A percentile compares a stretch with the other conserved stretches of the same genome.
These are phyloP conservation scores for Auricularia sp. DNA, from an alignment of 768 basidiomycete species.

Conservation along the genomic window DNA sequence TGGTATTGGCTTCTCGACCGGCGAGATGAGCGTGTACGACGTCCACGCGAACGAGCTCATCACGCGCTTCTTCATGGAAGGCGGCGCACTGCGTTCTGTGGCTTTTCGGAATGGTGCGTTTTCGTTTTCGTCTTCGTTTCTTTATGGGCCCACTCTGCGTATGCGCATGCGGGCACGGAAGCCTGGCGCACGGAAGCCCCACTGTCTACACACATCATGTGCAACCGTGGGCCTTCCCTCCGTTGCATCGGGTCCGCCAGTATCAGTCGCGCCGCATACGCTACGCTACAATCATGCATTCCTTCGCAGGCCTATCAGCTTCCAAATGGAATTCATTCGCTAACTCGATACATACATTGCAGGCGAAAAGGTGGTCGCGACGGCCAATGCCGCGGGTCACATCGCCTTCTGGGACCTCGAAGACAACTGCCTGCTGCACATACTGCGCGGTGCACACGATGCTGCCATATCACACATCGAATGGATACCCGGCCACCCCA, in stretches of 20 bases:
- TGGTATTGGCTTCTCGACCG: slow-evolving; percentile 84
- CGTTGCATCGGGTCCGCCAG: too few relatives aligned
- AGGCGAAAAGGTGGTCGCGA: slow-evolving; percentile 70
- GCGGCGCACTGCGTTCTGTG: slow-evolving; percentile 63
- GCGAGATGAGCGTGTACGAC: slow-evolving; percentile 83
- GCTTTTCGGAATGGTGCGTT: slow-evolving; percentile 63
- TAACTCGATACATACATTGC: slow-evolving; percentile 5
- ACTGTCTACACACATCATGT: too few relatives aligned
- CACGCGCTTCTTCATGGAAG: slow-evolving; percentile 85
- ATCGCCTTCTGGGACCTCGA: slow-evolving; percentile 92
- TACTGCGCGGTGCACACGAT: slow-evolving; percentile 84
- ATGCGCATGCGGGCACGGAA: not conserved
- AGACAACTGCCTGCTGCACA: slow-evolving; percentile 67
- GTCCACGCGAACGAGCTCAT: slow-evolving; percentile 82
- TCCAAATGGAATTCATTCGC: not conserved
- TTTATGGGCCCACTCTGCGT: not conserved
- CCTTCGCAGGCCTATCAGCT: too few relatives aligned
- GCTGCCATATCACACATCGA: slow-evolving; percentile 71
- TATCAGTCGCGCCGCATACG: too few relatives aligned
- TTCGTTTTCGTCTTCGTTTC: slow-evolving; percentile 15
- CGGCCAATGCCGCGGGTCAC: slow-evolving; percentile 77
- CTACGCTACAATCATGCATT: too few relatives aligned
- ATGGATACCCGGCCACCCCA: slow-evolving; percentile 89
- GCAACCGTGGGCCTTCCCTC: too few relatives aligned
- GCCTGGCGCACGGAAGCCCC: too few relatives aligned